Evolutionary conservation across 208 protist species (phyloP).

Genomic region (Leptomonas seymouri): DNA sequence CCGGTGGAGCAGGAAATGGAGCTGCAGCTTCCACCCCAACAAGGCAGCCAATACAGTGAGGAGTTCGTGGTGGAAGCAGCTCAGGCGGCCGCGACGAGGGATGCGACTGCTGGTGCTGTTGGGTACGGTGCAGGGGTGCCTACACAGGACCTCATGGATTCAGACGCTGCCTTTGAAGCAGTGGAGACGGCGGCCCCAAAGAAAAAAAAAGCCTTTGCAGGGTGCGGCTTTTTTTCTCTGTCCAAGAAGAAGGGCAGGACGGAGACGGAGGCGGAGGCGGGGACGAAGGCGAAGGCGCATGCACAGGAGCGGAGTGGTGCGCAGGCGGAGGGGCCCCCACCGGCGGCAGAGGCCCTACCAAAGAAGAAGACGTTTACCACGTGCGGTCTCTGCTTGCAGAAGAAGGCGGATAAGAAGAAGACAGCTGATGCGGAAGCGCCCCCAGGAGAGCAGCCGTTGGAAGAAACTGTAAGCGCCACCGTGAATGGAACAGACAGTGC

Average conservation of each 20-base stretch:
- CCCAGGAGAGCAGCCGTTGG: neutral
- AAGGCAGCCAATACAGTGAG: neutral
- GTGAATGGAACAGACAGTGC: neutral
- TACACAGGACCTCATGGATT: neutral
- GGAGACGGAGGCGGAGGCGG: neutral
- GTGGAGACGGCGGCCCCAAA: neutral
- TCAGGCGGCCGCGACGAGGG: neutral
- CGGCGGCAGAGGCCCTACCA: neutral
- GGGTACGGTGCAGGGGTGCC: neutral
- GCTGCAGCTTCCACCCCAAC: neutral
- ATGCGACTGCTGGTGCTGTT: neutral
- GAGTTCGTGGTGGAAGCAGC: neutral
- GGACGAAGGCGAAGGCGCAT: neutral
- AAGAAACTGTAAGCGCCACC: neutral
- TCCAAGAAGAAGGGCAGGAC: constrained; percentile 8
- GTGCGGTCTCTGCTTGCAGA: constrained; percentile 4
- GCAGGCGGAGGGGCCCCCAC: neutral
- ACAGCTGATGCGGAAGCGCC: neutral
- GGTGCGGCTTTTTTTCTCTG: constrained; percentile 2
- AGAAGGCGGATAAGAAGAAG: constrained; percentile 7
- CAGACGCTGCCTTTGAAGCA: neutral
- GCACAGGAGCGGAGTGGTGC: too few species aligned
- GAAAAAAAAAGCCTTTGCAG: constrained; percentile 8
- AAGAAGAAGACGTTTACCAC: constrained; percentile 6
- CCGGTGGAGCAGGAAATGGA: neutral